Conservation (phyloP, 2,329 filamentous ascomycete genomes). For the Ramichloridium luteum region DNA sequence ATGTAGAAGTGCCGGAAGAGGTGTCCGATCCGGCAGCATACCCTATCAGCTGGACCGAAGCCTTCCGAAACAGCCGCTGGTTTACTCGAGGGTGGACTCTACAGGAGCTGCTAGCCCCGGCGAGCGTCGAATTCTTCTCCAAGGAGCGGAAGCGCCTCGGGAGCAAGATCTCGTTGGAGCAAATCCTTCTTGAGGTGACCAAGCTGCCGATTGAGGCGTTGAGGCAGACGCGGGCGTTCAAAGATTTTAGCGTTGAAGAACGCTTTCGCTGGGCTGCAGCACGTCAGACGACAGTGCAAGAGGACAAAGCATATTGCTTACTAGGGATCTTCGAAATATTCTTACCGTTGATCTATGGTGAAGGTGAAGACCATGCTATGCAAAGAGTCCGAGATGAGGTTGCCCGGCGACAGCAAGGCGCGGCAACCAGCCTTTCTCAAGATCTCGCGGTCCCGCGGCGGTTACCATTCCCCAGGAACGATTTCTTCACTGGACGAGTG, state of each 20-base stretch:
- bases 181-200: slow-evolving; percentile 14
- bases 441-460: too few species aligned
- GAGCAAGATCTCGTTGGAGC: background rate
- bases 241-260: background rate
- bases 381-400: background rate
- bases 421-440: too few species aligned
- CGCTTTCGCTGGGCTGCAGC: slow-evolving; percentile 2
- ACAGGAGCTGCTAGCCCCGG: slow-evolving; percentile 4
- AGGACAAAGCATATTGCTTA: slow-evolving; percentile 5
- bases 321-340: slow-evolving; percentile 4
- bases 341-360: slow-evolving; percentile 5
- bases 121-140: slow-evolving; percentile 2
- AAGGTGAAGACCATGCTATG: slow-evolving; percentile 8
- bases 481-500: background rate
- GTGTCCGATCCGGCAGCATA: slow-evolving; percentile 1
- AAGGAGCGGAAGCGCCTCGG: slow-evolving; percentile 1
- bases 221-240: slow-evolving; percentile 1
- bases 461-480: background rate
- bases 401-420: too few species aligned
- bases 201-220: slow-evolving; percentile 1
- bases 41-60: background rate
- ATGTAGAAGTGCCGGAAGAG: slow-evolving; percentile 2
- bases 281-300: background rate
- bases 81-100: slow-evolving; percentile 5
- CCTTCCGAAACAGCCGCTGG: slow-evolving; percentile 4